phyloP scores from a whole-genome alignment of 805 yeast species.

The Ogataea minuta region DNA sequence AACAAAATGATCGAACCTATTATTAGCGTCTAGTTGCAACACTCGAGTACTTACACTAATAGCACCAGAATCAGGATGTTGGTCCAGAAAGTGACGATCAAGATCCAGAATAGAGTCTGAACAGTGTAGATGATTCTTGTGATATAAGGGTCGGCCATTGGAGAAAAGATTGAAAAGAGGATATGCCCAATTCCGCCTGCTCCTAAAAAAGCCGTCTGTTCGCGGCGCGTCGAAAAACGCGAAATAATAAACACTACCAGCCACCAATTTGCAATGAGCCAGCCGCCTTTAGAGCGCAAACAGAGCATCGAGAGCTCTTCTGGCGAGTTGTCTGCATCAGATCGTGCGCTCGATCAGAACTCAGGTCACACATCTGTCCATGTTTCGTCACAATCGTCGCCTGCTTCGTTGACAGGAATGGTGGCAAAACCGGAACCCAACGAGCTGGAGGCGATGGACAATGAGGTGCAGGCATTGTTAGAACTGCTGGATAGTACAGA shows the following conservation, averaged over 20 bases:
- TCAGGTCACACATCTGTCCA: conserved; percentile 5
- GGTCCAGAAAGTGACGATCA: conserved; percentile 13
- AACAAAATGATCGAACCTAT: conserved; percentile 16
- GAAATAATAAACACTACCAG: conserved; percentile 7
- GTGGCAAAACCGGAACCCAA: conserved; percentile 7
- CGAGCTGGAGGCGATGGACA: conserved; percentile 24
- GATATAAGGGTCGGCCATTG: conserved; percentile 9
- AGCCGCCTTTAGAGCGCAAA: conserved; percentile 2
- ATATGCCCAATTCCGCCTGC: neutral
- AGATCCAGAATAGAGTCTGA: conserved; percentile 11
- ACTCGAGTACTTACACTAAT: conserved; percentile 13
- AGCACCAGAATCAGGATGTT: conserved; percentile 16
- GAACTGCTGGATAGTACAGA: conserved; percentile 10
- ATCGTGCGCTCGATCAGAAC: neutral
- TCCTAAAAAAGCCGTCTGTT: conserved; percentile 1
- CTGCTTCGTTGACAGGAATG: conserved; percentile 1
- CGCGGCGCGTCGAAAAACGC: conserved; percentile 14
- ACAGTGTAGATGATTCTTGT: conserved; percentile 5
- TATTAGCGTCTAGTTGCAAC: neutral
- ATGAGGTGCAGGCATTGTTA: conserved; percentile 14
- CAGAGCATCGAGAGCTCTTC: conserved; percentile 1
- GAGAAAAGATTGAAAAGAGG: conserved; percentile 1
- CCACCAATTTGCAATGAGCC: conserved; percentile 2
- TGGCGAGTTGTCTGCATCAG: neutral
- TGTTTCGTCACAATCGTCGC: conserved; percentile 8